phyloP scores from a whole-genome alignment of 306 rosid species.

The Quercus aquifolioides region DNA sequence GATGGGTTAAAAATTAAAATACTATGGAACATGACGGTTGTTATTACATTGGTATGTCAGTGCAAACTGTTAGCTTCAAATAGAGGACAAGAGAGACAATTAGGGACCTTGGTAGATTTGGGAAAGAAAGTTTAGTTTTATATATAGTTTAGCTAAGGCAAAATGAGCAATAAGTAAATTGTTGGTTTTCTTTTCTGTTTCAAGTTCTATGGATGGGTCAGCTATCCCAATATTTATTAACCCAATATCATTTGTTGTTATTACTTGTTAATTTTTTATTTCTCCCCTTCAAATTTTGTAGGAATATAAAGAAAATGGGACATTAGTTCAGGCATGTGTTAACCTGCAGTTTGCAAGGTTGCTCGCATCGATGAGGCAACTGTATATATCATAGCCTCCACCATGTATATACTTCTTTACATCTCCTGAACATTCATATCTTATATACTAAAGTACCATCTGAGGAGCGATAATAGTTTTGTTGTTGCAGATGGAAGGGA shows the following conservation, averaged over 20 bases:
- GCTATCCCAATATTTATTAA: not conserved
- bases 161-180: not conserved
- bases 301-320: constrained; percentile 87
- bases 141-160: no score
- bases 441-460: not conserved
- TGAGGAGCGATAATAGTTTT: not conserved
- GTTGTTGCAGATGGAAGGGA: not conserved
- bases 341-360: constrained; percentile 91
- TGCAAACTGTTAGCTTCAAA: no score
- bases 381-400: constrained; percentile 43
- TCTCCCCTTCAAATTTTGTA: constrained; percentile 12
- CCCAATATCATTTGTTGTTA: not conserved
- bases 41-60: no score
- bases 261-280: not conserved
- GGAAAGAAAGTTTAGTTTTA: not conserved
- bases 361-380: constrained; percentile 86
- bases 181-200: not conserved
- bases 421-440: constrained; percentile 2
- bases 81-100: not conserved
- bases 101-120: not conserved
- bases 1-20: no score
- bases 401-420: not conserved
- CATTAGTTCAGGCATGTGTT: constrained; percentile 77
- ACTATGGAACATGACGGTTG: no score
- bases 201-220: not conserved